Evolutionary conservation across 345 rosid species (phyloP), one percentile per base, ranked within the genome.

Genomic region (Toxicodendron radicans): DNA sequence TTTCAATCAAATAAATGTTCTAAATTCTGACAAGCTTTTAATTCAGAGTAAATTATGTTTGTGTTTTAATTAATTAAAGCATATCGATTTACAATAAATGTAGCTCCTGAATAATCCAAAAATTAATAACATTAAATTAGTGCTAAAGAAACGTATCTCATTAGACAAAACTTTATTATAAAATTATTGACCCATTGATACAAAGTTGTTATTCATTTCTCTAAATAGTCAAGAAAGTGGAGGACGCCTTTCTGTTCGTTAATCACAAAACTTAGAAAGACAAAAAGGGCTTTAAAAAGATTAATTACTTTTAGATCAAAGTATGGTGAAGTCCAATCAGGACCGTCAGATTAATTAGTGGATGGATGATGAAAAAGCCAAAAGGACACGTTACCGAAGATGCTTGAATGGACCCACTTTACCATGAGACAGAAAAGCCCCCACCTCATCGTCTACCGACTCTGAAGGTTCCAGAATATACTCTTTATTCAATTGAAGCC

Each of bases 401-500:
- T 7, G 46, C 61, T 7, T 33, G 9, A 9, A 2, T 41, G 64
- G 53, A 3, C 80, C 80, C 70, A 72, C 43, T 52, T 35, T 30
- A 59, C 52, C 58, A 59, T 72, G 75, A 51, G 75, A 58, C 75
- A 38, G 20, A 18, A 60, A 65, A 71, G 53, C 67, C 43, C 51
- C 75, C 75, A 35, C 56, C 62, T 58, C 43, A 48, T 17, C 66
- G 18, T 2, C 70, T 3, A 65, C 80, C 76, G 48, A 65, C 68
- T 17, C 7, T 14, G 30, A 24, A 48, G 51, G 75, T 64, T 65
- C 72, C 35, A 65, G 68, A 71, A 71, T 58, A 18, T 56, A 20
- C 71, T 61, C 35, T 23, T 17, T 0, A 10, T 0, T 1, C 45
- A 23, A 30, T 35, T 71, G 27, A 20, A 13, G 13, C 30, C 53